Percentiles rank a stretch among this genome's conserved stretches.
These are phyloP conservation scores for Spizellomyces sp. DNA, from an alignment of 192 early-diverging fungal species.

Conservation along the genomic window DNA sequence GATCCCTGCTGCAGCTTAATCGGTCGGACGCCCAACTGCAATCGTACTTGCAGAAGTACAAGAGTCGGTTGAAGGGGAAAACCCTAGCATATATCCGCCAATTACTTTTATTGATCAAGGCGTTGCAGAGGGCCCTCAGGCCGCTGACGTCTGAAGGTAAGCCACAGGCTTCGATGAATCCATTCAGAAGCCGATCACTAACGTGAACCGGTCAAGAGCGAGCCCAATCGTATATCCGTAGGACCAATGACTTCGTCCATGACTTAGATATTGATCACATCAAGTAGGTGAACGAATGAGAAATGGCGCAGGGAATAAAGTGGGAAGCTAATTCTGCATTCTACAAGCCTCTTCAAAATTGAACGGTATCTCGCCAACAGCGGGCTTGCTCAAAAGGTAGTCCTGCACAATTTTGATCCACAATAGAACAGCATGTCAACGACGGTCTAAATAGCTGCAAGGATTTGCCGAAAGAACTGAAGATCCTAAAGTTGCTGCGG, in stretches of 20 bases:
- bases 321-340: background rate
- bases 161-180: background rate
- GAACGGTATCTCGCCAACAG: constrained; percentile 68
- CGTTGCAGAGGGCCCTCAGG: constrained; percentile 42
- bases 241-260: constrained; percentile 67
- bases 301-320: background rate
- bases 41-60: constrained; percentile 72
- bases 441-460: constrained; percentile 40
- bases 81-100: constrained; percentile 81
- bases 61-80: constrained; percentile 63
- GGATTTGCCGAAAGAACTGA: constrained; percentile 49
- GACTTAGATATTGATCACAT: constrained; percentile 72
- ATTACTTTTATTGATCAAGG: constrained; percentile 61
- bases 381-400: constrained; percentile 66
- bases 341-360: constrained; percentile 74
- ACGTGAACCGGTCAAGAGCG: background rate
- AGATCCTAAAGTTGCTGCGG: background rate
- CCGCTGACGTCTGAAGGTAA: no score
- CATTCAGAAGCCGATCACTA: background rate
- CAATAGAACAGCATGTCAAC: constrained; percentile 27
- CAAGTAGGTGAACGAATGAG: constrained; percentile 12
- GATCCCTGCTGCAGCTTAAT: constrained; percentile 14
- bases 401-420: background rate
- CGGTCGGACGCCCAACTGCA: constrained; percentile 59
- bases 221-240: constrained; percentile 8